Base-by-base conservation (phyloP, 2,329 filamentous ascomycete species). In the Hypoxylon sp. region DNA sequence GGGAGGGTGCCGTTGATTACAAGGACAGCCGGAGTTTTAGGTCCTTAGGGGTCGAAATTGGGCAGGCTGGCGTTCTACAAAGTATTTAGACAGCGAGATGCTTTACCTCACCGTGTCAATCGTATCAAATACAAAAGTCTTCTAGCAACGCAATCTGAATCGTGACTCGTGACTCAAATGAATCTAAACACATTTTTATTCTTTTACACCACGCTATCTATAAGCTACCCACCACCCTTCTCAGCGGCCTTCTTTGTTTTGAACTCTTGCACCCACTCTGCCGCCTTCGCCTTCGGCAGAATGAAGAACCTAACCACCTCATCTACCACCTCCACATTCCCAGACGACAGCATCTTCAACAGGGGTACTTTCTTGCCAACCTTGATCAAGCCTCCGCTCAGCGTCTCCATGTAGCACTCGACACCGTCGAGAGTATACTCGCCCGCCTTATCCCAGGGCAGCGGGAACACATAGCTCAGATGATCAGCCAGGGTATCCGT, bases 341-440 rank as follows among this genome's bases (percentile, higher is more conserved):
- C 94, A 8, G 88, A 88, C 8, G 85, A 85, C 70, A 98, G 80
- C 31, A 95, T 87, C 82, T 94, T 92, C 55, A 94, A 80, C 73
- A 98, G 79, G 19, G 88, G 84, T 71, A 96, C 86, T 77, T 95
- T 96, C 86, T 93, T 94, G 52, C 96, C 95, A 22, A 94, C 90
- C 83, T 97, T 98, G 75, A 97, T 88, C 74, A 99, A 80, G 0
- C 94, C 94, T 0, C 94, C 94, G 0, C 85, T 83, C 3, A 82
- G 81, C 0, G 94, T 98, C 83, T 98, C 94, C 84, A 97, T 91
- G 80, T 93, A 98, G 76, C 93, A 96, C 73, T 97, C 94, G 3
- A 97, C 93, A 0, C 81, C 84, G 0, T 84, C 84, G 0, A 85
- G 74, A 0, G 83, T 87, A 80, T 97, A 98, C 75, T 89, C 89